Percentiles rank a stretch among this genome's conserved stretches.
Evolutionary conservation across 2,329 filamentous ascomycete species (phyloP).

Genomic region (Cercospora sesami): DNA sequence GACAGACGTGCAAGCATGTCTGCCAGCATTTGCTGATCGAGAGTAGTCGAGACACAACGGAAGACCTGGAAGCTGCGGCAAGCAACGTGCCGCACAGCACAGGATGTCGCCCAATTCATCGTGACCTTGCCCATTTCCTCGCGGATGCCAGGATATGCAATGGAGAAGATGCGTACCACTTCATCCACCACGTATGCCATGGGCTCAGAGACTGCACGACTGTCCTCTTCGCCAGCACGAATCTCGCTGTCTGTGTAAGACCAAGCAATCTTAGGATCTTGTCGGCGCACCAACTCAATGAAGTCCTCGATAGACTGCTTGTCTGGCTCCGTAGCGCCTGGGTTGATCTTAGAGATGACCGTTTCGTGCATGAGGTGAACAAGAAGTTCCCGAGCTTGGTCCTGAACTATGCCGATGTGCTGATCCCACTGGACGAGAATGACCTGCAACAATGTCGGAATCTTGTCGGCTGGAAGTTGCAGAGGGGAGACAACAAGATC

Average conservation of each 20-base stretch:
- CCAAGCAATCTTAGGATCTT: slow-evolving; percentile 86
- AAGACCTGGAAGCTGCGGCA: slow-evolving; percentile 98
- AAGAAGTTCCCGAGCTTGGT: slow-evolving; percentile 95
- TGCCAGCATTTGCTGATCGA: slow-evolving; percentile 91
- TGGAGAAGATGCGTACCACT: slow-evolving; percentile 80
- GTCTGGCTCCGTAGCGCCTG: slow-evolving; percentile 65
- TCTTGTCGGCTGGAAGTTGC: slow-evolving; percentile 72
- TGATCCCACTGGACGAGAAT: slow-evolving; percentile 96
- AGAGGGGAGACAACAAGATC: slow-evolving; percentile 94
- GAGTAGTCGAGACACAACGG: slow-evolving; percentile 82
- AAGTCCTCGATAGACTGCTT: slow-evolving; percentile 81
- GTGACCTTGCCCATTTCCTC: slow-evolving; percentile 90
- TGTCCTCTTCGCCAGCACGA: slow-evolving; percentile 62
- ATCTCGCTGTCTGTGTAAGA: slow-evolving; percentile 90
- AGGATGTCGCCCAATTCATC: slow-evolving; percentile 93
- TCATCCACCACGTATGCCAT: slow-evolving; percentile 84
- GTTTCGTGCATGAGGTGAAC: slow-evolving; percentile 96
- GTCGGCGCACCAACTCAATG: slow-evolving; percentile 80
- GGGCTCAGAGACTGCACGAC: slow-evolving; percentile 74
- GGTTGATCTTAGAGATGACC: slow-evolving; percentile 76
- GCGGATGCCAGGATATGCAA: slow-evolving; percentile 81
- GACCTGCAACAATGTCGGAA: slow-evolving; percentile 85
- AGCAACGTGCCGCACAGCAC: slow-evolving; percentile 88
- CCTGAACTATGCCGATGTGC: slow-evolving; percentile 90
- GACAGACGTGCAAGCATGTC: slow-evolving; percentile 95